Conservation (phyloP, 2,329 filamentous ascomycete genomes). For the Helotiales sp. region DNA sequence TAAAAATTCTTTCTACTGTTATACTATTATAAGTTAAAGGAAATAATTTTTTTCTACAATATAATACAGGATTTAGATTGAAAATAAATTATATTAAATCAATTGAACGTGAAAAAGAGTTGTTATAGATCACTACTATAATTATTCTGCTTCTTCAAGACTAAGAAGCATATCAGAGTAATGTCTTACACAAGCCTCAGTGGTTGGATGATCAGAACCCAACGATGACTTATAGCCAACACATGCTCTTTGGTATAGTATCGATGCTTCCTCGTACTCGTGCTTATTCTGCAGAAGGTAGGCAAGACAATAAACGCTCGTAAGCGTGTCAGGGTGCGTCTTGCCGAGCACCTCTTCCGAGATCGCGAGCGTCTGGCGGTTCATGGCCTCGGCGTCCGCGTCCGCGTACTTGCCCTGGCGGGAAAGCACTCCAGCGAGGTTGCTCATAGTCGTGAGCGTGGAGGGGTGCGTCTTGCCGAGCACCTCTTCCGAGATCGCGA, state of each 20-base stretch:
- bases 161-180: constrained; percentile 39
- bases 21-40: neutral
- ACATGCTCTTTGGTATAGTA: constrained; percentile 31
- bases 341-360: too few species aligned
- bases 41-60: neutral
- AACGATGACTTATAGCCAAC: constrained; percentile 26
- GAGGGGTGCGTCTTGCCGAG: too few species aligned
- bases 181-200: constrained; percentile 22
- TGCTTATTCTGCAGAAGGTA: constrained; percentile 27
- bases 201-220: constrained; percentile 27
- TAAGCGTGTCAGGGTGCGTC: constrained; percentile 26
- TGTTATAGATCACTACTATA: neutral
- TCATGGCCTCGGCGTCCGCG: constrained; percentile 18
- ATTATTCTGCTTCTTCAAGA: neutral
- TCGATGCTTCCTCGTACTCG: constrained; percentile 26
- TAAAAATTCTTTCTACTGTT: neutral
- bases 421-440: too few species aligned
- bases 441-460: too few species aligned
- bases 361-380: too few species aligned
- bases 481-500: too few species aligned
- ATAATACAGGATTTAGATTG: neutral
- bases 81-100: neutral
- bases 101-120: neutral
- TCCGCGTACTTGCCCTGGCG: constrained; percentile 16
- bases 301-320: constrained; percentile 27